Conservation (phyloP, 2,329 filamentous ascomycete species). For the Pestalotiopsis sp. region DNA sequence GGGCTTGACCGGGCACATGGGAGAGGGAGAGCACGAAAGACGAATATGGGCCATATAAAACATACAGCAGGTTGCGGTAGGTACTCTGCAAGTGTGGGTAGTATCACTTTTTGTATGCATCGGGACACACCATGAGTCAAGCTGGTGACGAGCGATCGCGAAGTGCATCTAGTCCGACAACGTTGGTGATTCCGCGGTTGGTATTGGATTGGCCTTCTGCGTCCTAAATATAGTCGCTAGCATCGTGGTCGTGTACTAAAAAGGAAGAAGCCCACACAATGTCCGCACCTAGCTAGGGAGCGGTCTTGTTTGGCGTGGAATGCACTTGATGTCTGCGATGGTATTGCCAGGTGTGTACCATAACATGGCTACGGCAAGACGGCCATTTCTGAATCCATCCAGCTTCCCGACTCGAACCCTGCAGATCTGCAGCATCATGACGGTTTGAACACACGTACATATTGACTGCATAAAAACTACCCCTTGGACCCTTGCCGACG, state of each 20-base stretch:
- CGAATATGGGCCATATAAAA: not conserved
- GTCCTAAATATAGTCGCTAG: not conserved
- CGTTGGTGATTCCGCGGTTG: not conserved
- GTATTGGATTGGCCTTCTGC: not conserved
- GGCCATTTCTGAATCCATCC: not conserved
- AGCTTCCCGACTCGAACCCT: slow-evolving; percentile 4
- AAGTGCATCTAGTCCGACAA: not conserved
- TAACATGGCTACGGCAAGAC: not conserved
- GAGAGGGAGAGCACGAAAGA: not conserved
- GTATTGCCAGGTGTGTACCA: not conserved
- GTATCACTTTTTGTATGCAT: not conserved
- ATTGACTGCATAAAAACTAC: not conserved
- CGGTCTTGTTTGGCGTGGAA: not conserved
- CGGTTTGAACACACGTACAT: not conserved
- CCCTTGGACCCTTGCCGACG: not conserved
- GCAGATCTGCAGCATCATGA: not conserved
- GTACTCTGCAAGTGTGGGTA: not conserved
- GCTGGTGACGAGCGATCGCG: not conserved
- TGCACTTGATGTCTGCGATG: not conserved
- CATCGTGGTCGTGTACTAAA: not conserved
- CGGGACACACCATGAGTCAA: not conserved
- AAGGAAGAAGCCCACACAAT: not conserved
- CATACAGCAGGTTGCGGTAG: not conserved
- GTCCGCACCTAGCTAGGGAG: not conserved
- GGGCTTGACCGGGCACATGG: not conserved